These are phyloP conservation scores for Globisporangium solare DNA, from an alignment of 352 stramenopile genomes.

Conservation along the genomic window DNA sequence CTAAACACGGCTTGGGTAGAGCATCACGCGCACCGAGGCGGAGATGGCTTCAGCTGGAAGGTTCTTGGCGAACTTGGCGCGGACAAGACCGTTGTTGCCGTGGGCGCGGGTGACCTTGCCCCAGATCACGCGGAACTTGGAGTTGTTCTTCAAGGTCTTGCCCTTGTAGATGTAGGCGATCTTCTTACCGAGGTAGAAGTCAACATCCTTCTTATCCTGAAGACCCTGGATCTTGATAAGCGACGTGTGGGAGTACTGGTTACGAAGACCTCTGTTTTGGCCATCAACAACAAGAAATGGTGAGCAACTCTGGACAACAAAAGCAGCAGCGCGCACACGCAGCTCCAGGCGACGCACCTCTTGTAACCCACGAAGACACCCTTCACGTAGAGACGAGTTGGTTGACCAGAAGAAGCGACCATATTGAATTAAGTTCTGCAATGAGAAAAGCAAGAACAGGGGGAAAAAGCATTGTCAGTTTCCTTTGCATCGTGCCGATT, in stretches of 20 bases:
- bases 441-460: too few species aligned
- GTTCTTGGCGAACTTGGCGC: constrained; percentile 98
- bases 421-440: constrained; percentile 84
- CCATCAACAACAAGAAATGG: too few species aligned
- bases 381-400: constrained; percentile 98
- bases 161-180: constrained; percentile 99
- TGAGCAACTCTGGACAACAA: too few species aligned
- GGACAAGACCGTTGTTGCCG: constrained; percentile 98
- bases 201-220: constrained; percentile 96
- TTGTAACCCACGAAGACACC: constrained; percentile 99
- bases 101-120: constrained; percentile 97
- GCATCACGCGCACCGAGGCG: constrained; percentile 97
- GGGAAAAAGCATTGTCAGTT: background rate
- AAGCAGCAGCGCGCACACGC: too few species aligned
- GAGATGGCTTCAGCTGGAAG: constrained; percentile 96
- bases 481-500: background rate
- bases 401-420: constrained; percentile 88
- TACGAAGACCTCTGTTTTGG: constrained; percentile 87
- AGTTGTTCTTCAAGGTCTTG: constrained; percentile 92
- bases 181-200: constrained; percentile 99
- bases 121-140: constrained; percentile 99
- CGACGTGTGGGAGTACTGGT: constrained; percentile 97
- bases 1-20: constrained; percentile 99
- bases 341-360: constrained; percentile 40
- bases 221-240: constrained; percentile 99